A percentile compares a stretch with the other conserved stretches of the same genome.
These are phyloP conservation scores for Helianthus tuberosus DNA, from an alignment of 129 eudicot species.

Conservation along the genomic window DNA sequence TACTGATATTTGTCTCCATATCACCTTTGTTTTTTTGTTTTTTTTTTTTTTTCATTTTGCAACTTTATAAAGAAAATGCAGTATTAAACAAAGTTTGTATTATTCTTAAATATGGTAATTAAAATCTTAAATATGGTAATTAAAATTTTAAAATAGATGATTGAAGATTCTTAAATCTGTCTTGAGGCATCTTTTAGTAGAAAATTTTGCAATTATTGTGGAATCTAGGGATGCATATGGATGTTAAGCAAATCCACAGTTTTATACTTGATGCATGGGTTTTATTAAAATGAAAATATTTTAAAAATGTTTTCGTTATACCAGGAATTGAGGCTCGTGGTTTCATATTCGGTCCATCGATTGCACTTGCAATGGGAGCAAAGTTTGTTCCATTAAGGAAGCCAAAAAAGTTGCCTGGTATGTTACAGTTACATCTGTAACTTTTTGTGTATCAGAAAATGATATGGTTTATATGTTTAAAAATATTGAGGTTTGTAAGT, in stretches of 20 bases:
- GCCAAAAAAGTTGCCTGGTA: slow-evolving; percentile 88
- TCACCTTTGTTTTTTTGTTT: not conserved
- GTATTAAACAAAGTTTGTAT: not conserved
- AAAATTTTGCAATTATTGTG: slow-evolving; percentile 9
- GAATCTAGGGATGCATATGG: slow-evolving; percentile 11
- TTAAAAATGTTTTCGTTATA: slow-evolving; percentile 11
- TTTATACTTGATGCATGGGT: not conserved
- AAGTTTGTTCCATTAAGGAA: slow-evolving; percentile 90
- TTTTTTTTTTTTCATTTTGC: not conserved
- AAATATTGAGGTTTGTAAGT: not conserved
- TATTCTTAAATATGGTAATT: not conserved
- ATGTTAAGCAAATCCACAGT: not conserved
- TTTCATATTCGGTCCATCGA: slow-evolving; percentile 84
- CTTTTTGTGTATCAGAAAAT: not conserved
- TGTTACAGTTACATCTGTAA: slow-evolving; percentile 17
- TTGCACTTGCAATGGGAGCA: slow-evolving; percentile 93
- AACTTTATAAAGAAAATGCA: not conserved
- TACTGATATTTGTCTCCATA: slow-evolving; percentile 1
- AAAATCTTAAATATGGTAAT: not conserved
- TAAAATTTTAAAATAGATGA: not conserved
- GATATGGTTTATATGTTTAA: slow-evolving; percentile 5
- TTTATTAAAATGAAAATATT: not conserved
- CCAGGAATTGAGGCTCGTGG: slow-evolving; percentile 92
- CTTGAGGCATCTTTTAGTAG: slow-evolving; percentile 19
- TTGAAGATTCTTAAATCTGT: not conserved